These are phyloP conservation scores for Gamarada debralockiae DNA, from an alignment of 495 filamentous ascomycete genomes.

Conservation along the genomic window DNA sequence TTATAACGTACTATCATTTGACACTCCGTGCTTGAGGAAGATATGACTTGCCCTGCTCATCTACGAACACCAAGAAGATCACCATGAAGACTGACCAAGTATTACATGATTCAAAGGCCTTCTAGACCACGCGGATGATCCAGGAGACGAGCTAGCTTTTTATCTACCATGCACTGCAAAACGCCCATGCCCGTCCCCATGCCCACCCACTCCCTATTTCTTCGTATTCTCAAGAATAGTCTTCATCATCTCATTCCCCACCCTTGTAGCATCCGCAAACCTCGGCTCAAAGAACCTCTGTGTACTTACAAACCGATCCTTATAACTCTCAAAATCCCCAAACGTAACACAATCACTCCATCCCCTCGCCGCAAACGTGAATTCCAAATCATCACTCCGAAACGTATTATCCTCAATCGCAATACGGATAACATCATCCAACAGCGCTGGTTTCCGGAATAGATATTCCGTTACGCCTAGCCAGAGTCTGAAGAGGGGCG, in stretches of 20 bases:
- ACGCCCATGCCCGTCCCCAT: background rate
- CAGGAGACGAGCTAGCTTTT: background rate
- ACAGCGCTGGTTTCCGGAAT: conserved; percentile 77
- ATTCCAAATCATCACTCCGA: conserved; percentile 88
- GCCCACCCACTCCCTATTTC: conserved; percentile 21
- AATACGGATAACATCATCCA: conserved; percentile 81
- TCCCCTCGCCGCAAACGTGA: conserved; percentile 91
- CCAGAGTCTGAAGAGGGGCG: conserved; percentile 97
- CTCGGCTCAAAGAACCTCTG: conserved; percentile 87
- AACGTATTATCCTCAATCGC: conserved; percentile 87
- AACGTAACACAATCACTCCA: conserved; percentile 93
- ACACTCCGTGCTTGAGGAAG: too few species aligned
- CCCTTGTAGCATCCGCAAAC: conserved; percentile 75
- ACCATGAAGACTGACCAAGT: too few species aligned
- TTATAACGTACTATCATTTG: too few species aligned
- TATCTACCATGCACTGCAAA: background rate
- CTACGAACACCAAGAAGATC: too few species aligned
- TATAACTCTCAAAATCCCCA: conserved; percentile 86
- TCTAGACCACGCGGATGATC: too few species aligned
- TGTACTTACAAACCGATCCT: conserved; percentile 81
- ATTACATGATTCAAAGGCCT: too few species aligned
- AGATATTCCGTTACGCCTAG: conserved; percentile 95
- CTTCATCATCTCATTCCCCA: conserved; percentile 97
- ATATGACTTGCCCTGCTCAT: too few species aligned
- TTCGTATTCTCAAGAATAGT: conserved; percentile 83